Conservation (phyloP, 495 filamentous ascomycete species). For the Stereocaulon alpinum region DNA sequence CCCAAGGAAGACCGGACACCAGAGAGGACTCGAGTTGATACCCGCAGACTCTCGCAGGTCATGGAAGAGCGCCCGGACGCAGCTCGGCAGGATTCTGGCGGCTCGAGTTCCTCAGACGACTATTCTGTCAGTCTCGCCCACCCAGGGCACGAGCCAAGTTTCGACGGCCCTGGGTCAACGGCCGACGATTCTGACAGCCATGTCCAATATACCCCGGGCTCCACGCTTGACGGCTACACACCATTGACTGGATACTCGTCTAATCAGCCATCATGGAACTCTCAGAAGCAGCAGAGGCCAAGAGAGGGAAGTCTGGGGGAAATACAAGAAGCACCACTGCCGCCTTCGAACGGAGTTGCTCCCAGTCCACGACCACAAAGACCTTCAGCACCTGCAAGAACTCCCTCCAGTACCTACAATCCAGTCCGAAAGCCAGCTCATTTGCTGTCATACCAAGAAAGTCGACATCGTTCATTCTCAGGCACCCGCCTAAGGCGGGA, state of each 20-base stretch:
- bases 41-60: slow-evolving; percentile 5
- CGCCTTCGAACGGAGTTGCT: slow-evolving; percentile 17
- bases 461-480: slow-evolving; percentile 45
- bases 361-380: slow-evolving; percentile 39
- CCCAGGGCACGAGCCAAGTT: slow-evolving; percentile 37
- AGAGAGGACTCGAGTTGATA: slow-evolving; percentile 9
- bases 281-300: slow-evolving; percentile 20
- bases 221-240: slow-evolving; percentile 22
- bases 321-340: slow-evolving; percentile 13
- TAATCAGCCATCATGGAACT: slow-evolving; percentile 21
- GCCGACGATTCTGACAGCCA: slow-evolving; percentile 31
- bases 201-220: slow-evolving; percentile 34
- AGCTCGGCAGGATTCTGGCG: slow-evolving; percentile 51
- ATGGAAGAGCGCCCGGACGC: slow-evolving; percentile 42
- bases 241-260: slow-evolving; percentile 26
- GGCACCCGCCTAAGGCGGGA: slow-evolving; percentile 44
- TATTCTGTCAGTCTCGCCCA: slow-evolving; percentile 34
- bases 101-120: slow-evolving; percentile 54
- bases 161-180: slow-evolving; percentile 25
- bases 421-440: slow-evolving; percentile 63
- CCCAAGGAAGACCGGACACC: background rate
- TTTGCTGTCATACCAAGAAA: slow-evolving; percentile 40
- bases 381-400: slow-evolving; percentile 50
- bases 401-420: slow-evolving; percentile 65
- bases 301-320: slow-evolving; percentile 23